Base-by-base conservation (phyloP, 2,329 filamentous ascomycete species). In the Exophiala sp. region DNA sequence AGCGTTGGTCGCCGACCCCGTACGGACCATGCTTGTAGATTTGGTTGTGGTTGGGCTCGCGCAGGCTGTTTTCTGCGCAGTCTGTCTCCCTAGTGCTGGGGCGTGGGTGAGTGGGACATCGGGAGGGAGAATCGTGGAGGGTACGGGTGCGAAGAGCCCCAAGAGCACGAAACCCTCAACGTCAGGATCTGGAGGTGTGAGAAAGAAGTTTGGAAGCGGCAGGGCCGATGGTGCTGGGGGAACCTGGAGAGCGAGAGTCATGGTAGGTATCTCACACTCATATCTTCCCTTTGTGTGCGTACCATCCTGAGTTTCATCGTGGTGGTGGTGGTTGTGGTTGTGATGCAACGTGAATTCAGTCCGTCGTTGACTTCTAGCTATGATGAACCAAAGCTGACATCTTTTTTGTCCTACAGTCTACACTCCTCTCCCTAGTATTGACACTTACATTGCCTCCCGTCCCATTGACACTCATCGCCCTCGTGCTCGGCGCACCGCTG, bases 401-500 rank as follows among this genome's bases (percentile, higher is more conserved):
- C 19, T 38, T n/a, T 21, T 22, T 41, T 24, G 3, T 24, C 5
- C 21, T 35, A 38, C 47, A 61, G 57, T 58, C 60, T 2, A 50
- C 57, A 2, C 32, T 59, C 27, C 52, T 90, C 50, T 83, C 86
- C 6, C 77, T 91, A 24, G 66, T 81, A 39, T 70, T 83, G 5
- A 70, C 77, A 11, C 63, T 78, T 14, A 68, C 69, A 3, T 66
- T 78, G 52, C 72, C 80, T 45, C 74, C 75, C 3, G 73, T 79
- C 0, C 81, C 81, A 1, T 63, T 81, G 29, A 71, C 84, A 38
- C 69, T 76, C 65, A 65, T 80, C 37, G 70, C 82, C 30, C 78
- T 94, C 62, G 76, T 97, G 62, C 85, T 97, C 59, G 93, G 93
- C 63, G 93, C 91, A 6, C 93, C 93, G 0, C 74, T 95, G 46